Evolutionary conservation across 352 stramenopile genomes (phyloP).

Genomic region (Phytophthora quininea): DNA sequence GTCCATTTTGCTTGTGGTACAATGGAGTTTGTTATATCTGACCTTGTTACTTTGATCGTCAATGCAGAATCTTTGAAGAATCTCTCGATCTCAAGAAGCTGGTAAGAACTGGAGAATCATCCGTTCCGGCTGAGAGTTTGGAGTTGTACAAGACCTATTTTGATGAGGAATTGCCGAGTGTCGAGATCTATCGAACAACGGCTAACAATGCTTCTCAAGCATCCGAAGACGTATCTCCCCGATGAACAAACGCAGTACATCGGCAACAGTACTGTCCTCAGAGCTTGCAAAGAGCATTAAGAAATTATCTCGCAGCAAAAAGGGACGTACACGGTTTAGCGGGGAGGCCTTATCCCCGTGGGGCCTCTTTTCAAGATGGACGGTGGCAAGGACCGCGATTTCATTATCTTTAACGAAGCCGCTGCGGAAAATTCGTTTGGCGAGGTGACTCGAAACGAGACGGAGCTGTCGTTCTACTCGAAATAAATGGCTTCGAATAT

Average conservation of each 20-base stretch:
- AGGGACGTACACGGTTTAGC: conserved; percentile 39
- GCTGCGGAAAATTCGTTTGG: conserved; percentile 74
- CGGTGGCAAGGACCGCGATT: conserved; percentile 70
- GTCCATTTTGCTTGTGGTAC: not conserved
- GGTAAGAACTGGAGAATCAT: conserved; percentile 50
- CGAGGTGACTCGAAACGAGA: conserved; percentile 81
- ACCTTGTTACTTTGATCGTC: not conserved
- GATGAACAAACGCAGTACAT: conserved; percentile 27
- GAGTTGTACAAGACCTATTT: conserved; percentile 88
- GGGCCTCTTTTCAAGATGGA: conserved; percentile 81
- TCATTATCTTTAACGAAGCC: conserved; percentile 59
- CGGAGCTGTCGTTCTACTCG: conserved; percentile 75
- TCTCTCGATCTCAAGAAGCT: conserved; percentile 74
- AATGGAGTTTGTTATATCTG: not conserved
- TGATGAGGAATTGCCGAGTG: conserved; percentile 64
- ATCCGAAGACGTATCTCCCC: conserved; percentile 27
- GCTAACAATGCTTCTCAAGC: conserved; percentile 5
- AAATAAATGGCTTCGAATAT: conserved; percentile 38
- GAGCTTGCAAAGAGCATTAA: conserved; percentile 40
- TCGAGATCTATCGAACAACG: conserved; percentile 50
- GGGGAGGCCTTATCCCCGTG: conserved; percentile 62
- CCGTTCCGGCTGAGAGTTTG: conserved; percentile 67
- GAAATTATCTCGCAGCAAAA: conserved; percentile 36
- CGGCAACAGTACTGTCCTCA: conserved; percentile 29
- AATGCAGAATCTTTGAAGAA: conserved; percentile 66